Evolutionary conservation across 176 grass and related monocot species (phyloP), one percentile per base, ranked within the genome.

Genomic region (Cenchrus fungigraminus): DNA sequence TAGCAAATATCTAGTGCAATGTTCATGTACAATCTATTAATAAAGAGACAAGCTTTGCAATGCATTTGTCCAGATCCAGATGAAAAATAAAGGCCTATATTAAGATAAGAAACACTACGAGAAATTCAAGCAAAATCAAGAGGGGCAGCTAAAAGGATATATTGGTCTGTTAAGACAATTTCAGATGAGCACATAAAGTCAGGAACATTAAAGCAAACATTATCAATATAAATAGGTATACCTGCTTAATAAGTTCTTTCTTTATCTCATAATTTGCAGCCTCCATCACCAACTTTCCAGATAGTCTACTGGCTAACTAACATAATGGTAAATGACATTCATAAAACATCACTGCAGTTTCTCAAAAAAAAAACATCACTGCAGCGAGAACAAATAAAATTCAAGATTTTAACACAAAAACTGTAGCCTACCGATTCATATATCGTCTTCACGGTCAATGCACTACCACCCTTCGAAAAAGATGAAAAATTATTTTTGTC

Each of bases 181-280:
- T 17, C 5, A 74, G 9, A 74, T 63, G 60, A 79, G 22, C 78
- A 22, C 10, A 28, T 3, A 54, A 76, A 50, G 61, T 46, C 29
- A 92, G 31, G 37, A 86, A 40, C 22, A 71, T 3, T 15, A 43
- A 13, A 70, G 4, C 8, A 83, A 73, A 61, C 14, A 29, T 42
- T 40, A 43, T 61, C 11, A 20, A 45, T 64, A 61, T 40, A 74
- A 78, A 74, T 52, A 64, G 47, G 45, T 68, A 52, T 92, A 98
- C 96, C 93, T 86, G 87, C 86, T 94, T 98, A 74, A 98, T 34
- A 74, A 98, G 82, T 81, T 98, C 89, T 90, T 95, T 95, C 78
- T 95, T 95, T 65, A 98, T 95, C 85, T 95, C 89, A 87, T 98
- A 98, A 74, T 95, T 98, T 68, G 91, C 91, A 64, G 89, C 86